Evolutionary conservation across 106 monocot genomes (phyloP).

Genomic region (Dendrobium nobile): DNA sequence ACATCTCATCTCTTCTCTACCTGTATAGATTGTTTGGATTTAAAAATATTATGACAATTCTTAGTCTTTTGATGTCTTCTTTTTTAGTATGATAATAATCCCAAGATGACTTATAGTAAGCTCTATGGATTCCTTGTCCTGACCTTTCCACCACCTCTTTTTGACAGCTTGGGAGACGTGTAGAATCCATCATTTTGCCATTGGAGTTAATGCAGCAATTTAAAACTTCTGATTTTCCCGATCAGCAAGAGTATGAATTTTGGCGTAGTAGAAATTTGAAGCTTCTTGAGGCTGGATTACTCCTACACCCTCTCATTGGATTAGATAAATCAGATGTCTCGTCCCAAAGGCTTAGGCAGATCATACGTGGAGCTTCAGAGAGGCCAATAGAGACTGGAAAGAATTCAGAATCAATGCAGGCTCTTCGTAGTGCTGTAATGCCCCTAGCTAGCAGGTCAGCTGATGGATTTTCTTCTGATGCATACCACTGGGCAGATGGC

Average conservation of each 20-base stretch:
- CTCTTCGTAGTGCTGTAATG: constrained; percentile 72
- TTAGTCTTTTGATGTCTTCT: constrained; percentile 2
- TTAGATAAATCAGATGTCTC: constrained; percentile 57
- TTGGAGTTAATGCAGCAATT: constrained; percentile 93
- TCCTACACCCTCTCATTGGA: constrained; percentile 57
- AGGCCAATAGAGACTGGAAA: constrained; percentile 78
- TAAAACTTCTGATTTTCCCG: constrained; percentile 82
- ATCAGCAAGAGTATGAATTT: constrained; percentile 64
- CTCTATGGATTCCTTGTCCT: background rate
- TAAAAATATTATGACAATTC: background rate
- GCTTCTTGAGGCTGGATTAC: constrained; percentile 85
- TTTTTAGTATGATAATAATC: background rate
- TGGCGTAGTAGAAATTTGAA: constrained; percentile 74
- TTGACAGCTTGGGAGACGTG: constrained; percentile 76
- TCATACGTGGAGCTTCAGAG: constrained; percentile 60
- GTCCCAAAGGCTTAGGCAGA: constrained; percentile 57
- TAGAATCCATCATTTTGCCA: constrained; percentile 70
- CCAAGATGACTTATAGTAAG: background rate
- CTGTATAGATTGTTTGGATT: background rate
- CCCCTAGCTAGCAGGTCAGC: constrained; percentile 57
- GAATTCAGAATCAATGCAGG: constrained; percentile 95
- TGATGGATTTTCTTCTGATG: constrained; percentile 60
- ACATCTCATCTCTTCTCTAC: background rate
- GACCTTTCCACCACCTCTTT: background rate
- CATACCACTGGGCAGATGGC: constrained; percentile 94